Evolutionary conservation across 495 filamentous ascomycete species (phyloP).

Genomic region (Penicillium coprophilum): DNA sequence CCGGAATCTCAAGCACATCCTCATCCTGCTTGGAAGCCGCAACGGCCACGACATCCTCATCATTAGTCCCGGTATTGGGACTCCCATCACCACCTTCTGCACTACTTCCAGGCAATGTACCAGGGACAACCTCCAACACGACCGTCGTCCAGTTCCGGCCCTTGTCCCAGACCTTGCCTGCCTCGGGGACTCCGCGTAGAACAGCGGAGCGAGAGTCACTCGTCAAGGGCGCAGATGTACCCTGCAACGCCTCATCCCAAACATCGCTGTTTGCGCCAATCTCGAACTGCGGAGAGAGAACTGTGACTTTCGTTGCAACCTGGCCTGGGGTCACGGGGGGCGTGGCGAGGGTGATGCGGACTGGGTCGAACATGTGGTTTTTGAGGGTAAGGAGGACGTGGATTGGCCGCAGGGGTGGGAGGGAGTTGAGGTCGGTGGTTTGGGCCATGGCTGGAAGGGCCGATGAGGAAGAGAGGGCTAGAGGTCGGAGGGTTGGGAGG

Average conservation of each 20-base stretch:
- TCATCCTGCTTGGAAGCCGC: conserved; percentile 63
- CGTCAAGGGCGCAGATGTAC: conserved; percentile 39
- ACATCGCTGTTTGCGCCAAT: conserved; percentile 93
- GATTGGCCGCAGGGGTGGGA: conserved; percentile 66
- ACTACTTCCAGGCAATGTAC: conserved; percentile 41
- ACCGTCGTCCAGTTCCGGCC: conserved; percentile 95
- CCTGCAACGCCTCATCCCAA: conserved; percentile 84
- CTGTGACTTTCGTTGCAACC: conserved; percentile 77
- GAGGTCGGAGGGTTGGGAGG: conserved; percentile 65
- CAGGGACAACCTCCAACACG: conserved; percentile 85
- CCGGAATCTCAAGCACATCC: conserved; percentile 90
- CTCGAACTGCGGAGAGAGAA: conserved; percentile 92
- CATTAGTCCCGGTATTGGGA: background rate
- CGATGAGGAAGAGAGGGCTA: conserved; percentile 44
- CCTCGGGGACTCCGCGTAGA: conserved; percentile 62
- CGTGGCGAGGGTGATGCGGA: conserved; percentile 84
- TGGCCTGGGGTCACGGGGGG: conserved; percentile 76
- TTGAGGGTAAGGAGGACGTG: conserved; percentile 86
- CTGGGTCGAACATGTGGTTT: conserved; percentile 89
- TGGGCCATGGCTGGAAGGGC: conserved; percentile 26
- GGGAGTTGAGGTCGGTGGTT: conserved; percentile 45
- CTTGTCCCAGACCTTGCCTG: conserved; percentile 91
- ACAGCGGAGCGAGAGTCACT: conserved; percentile 32
- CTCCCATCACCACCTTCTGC: conserved; percentile 27
- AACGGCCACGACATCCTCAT: conserved; percentile 21